Base-by-base conservation (phyloP, 2,329 filamentous ascomycete genomes). In the Colletotrichum agaves region DNA sequence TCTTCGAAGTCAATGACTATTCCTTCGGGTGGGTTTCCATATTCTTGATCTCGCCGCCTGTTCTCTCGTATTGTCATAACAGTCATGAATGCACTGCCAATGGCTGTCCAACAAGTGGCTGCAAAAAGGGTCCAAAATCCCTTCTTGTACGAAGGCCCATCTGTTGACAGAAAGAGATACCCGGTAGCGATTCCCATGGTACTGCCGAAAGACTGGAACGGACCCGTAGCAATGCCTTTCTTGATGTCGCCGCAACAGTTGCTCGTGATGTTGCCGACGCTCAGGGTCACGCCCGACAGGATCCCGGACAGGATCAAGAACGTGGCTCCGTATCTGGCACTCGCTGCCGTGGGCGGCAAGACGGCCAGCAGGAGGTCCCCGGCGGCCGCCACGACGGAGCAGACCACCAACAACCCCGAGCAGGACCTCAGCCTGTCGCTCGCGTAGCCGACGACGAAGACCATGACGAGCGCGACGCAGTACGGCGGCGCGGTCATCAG, bases 401-500 rank as follows among this genome's bases (percentile, higher is more conserved):
- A 70, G 7, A 67, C 27, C 4, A 67, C 64, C 10, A 67, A n/a
- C 12, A 71, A 5, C 2, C 71, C 64, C n/a, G 69, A 56, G n/a
- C 71, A 69, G 12, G 70, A 71, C 21, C 59, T 61, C 1, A 69
- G 56, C 2, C 70, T 37, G 23, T 72, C 71, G 6, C 70, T 71
- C 12, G 67, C 39, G 15, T 61, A 69, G 0, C 70, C 65, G 4
- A 69, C 67, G 0, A 64, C 58, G 4, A 71, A 67, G 0, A 71
- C 70, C 49, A 71, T 70, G 6, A 72, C 60, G 10, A 73, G 67
- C 2, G 70, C 66, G 3, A 61, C 64, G 13, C 64, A 67, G 23
- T 67, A 67, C 2, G 64, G 64, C 5, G 72, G 72, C 23, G 70
- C 71, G 3, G 69, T 71, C 56, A 73, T 69, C 50, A 71, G 59